phyloP scores from a whole-genome alignment of 176 grass and related monocot genomes.

The Carex littledalei region DNA sequence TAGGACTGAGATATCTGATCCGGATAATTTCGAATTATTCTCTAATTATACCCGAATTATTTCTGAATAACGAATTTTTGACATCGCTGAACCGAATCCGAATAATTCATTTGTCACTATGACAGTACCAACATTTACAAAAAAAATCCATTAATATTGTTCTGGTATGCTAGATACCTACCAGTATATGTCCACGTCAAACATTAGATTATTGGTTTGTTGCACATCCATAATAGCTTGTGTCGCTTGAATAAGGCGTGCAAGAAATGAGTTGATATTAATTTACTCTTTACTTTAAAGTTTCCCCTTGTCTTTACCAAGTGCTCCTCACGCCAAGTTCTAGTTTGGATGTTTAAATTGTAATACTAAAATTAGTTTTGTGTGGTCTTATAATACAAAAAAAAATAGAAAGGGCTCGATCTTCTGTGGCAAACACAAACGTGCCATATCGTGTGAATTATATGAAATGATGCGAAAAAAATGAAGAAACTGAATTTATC shows the following conservation, averaged over 20 bases:
- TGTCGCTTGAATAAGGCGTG: constrained; percentile 8
- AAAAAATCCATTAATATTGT: neutral
- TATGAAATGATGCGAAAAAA: no score
- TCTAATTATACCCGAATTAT: no score
- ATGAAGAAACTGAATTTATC: no score
- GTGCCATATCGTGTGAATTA: neutral
- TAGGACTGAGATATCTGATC: no score
- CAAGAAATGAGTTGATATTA: constrained; percentile 18
- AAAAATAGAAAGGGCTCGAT: neutral
- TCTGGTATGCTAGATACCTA: neutral
- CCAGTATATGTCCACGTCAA: neutral
- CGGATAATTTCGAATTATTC: no score
- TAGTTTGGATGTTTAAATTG: neutral
- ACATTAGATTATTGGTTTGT: neutral
- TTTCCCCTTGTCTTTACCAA: neutral
- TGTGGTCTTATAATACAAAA: neutral
- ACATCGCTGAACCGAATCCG: no score
- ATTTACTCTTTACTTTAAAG: constrained; percentile 23
- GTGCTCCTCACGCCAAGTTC: neutral
- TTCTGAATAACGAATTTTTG: no score
- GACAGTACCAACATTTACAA: neutral
- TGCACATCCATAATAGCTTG: neutral
- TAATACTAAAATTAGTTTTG: neutral
- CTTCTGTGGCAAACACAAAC: neutral
- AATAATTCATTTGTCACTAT: no score